Percentiles rank a stretch among this genome's conserved stretches.
Conservation (phyloP, 2,329 filamentous ascomycete genomes). For the Davidsoniella neocaledoniae region DNA sequence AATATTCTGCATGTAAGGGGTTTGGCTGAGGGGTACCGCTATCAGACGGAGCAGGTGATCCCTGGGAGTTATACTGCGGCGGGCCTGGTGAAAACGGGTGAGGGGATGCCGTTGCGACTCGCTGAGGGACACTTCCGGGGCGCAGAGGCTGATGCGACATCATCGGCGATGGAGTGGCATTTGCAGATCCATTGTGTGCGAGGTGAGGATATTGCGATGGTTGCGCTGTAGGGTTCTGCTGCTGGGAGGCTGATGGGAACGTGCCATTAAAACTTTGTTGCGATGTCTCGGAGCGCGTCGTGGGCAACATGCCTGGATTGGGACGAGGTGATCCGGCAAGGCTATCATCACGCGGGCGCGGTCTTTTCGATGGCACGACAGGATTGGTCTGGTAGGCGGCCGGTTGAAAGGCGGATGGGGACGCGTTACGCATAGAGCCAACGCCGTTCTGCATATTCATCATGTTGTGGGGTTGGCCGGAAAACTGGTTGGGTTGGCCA, state of each 20-base stretch:
- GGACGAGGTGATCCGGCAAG: constrained; percentile 67
- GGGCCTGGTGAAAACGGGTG: constrained; percentile 72
- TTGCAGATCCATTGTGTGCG: constrained; percentile 61
- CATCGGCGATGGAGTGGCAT: constrained; percentile 82
- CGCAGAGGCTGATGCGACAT: constrained; percentile 72
- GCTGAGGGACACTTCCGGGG: constrained; percentile 53
- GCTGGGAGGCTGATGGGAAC: constrained; percentile 1
- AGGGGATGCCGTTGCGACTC: constrained; percentile 82
- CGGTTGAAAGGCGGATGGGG: constrained; percentile 54
- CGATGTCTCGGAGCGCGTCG: constrained; percentile 83
- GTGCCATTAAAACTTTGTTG: constrained; percentile 36
- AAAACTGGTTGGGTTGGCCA: constrained; percentile 41
- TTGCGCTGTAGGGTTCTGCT: constrained; percentile 19
- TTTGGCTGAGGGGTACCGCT: constrained; percentile 61
- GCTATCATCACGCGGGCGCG: constrained; percentile 67
- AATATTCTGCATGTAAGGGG: constrained; percentile 48
- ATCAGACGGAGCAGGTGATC: constrained; percentile 62
- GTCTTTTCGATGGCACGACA: constrained; percentile 78
- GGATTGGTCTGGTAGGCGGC: constrained; percentile 69
- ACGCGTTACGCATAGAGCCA: constrained; percentile 67
- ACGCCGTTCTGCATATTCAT: constrained; percentile 14
- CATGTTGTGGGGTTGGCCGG: constrained; percentile 25
- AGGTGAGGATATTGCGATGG: constrained; percentile 65
- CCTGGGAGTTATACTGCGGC: constrained; percentile 54
- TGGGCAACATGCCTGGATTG: constrained; percentile 55